Conservation (phyloP, 1,139 yeast species). For the Diutina sp. region DNA sequence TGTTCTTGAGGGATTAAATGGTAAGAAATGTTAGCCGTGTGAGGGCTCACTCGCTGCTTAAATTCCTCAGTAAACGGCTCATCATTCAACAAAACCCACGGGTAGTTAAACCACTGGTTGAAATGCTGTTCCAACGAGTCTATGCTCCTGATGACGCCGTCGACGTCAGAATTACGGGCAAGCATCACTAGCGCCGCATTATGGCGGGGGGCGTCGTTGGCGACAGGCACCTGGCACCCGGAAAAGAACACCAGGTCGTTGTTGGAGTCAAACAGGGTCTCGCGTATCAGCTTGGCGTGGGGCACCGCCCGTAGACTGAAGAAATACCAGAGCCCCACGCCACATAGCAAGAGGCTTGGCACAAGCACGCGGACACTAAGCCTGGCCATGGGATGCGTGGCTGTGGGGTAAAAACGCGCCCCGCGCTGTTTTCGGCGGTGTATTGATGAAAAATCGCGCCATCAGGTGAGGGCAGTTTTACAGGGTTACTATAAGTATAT, state of each 20-base stretch:
- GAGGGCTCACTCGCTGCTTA: conserved; percentile 5
- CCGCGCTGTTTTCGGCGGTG: neutral
- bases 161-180: neutral
- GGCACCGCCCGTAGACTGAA: neutral
- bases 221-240: neutral
- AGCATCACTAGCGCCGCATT: conserved; percentile 9
- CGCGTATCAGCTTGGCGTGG: neutral
- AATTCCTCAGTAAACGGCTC: conserved; percentile 7
- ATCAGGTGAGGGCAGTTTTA: neutral
- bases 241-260: neutral
- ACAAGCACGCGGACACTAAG: neutral
- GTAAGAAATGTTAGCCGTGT: conserved; percentile 7
- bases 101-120: conserved; percentile 2
- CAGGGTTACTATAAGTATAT: neutral
- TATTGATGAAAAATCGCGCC: no score
- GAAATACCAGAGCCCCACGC: neutral
- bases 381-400: neutral
- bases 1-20: conserved; percentile 6
- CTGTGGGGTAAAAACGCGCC: neutral
- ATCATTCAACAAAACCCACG: conserved; percentile 2
- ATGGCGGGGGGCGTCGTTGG: conserved; percentile 3
- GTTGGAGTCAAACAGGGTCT: neutral
- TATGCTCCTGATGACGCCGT: neutral
- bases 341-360: neutral
- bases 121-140: neutral